Percentiles rank a stretch among this genome's conserved stretches.
phyloP scores from a whole-genome alignment of 1,284 basidiomycete species.

The Heterobasidion occidentale region DNA sequence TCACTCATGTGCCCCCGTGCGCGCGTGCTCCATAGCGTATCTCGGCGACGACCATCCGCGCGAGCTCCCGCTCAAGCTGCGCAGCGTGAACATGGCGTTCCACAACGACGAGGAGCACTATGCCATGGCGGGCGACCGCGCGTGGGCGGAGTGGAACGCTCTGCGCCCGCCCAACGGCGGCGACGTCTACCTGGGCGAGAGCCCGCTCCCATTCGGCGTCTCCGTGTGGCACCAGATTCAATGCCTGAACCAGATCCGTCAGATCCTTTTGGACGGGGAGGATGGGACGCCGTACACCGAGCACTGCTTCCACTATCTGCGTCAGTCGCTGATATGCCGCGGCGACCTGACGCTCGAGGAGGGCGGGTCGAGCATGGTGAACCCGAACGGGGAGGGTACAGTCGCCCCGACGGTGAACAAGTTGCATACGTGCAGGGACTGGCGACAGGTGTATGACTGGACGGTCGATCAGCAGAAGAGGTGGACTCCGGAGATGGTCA shows the following conservation, averaged over 20 bases:
- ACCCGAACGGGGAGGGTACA: no score
- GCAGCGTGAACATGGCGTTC: conserved; percentile 1
- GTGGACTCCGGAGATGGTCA: background rate
- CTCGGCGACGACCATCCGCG: background rate
- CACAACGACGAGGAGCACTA: conserved; percentile 1
- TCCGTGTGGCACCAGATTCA: conserved; percentile 9
- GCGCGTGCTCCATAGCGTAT: background rate
- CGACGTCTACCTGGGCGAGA: background rate
- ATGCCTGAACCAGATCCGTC: conserved; percentile 7
- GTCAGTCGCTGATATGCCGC: background rate
- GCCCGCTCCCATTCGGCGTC: background rate
- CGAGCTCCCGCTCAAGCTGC: background rate
- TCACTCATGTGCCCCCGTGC: background rate
- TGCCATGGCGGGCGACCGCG: background rate
- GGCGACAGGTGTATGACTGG: background rate
- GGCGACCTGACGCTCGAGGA: background rate
- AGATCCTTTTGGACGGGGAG: background rate
- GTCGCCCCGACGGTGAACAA: background rate
- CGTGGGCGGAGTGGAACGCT: background rate
- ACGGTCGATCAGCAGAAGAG: background rate
- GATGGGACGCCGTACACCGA: background rate
- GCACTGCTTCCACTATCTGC: background rate
- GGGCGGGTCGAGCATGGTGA: background rate
- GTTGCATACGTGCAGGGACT: background rate
- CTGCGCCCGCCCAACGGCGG: background rate